Base-by-base conservation (phyloP, 176 grass and related monocot genomes). In the Microstegium vimineum region DNA sequence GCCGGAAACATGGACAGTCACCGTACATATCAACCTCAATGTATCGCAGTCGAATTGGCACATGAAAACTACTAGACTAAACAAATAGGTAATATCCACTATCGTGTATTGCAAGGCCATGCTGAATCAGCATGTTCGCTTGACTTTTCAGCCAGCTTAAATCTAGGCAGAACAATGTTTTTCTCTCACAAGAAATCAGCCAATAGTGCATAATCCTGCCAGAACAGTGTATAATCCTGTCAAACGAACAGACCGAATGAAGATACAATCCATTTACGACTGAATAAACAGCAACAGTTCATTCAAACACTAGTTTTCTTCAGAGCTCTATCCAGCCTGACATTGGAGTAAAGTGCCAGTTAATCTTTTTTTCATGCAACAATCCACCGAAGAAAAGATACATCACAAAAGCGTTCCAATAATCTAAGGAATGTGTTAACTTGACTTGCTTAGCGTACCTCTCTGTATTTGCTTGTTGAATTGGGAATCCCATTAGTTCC, bases 331-430 rank as follows among this genome's bases (percentile, higher is more conserved):
- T 93, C 91, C 78, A 93, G 69, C 54, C 66, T 85, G 1, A 94
- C 80, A 66, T 83, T 86, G 89, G 89, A 80, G 86, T 91, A 2
- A 77, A 87, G 49, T 85, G 81, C 84, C 86, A 94, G 32, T 73
- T 91, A 81, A 94, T 86, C 60, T 6, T 84, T 86, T 49, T 91
- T 11, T 91, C 89, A 89, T 89, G 84, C 81, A 94, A 75, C 6
- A 66, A 65, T 26, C 5, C 51, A 62, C 56, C 9, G 20, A 57
- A 54, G 22, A 49, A 51, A 78, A 47, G 78, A 68, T 75, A 68
- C 9, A 49, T 34, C 62, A 65, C 32, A 41, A 33, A 69, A 73
- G 54, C 20, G 17, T 74, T 22, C 3, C 13, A 73, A 37, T 14
- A 17, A 70, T n/a, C 1, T 17, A 54, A 15, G 11, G 83, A 63